Evolutionary conservation across 2,329 filamentous ascomycete species (phyloP).

Genomic region (Fusarium algeriense): DNA sequence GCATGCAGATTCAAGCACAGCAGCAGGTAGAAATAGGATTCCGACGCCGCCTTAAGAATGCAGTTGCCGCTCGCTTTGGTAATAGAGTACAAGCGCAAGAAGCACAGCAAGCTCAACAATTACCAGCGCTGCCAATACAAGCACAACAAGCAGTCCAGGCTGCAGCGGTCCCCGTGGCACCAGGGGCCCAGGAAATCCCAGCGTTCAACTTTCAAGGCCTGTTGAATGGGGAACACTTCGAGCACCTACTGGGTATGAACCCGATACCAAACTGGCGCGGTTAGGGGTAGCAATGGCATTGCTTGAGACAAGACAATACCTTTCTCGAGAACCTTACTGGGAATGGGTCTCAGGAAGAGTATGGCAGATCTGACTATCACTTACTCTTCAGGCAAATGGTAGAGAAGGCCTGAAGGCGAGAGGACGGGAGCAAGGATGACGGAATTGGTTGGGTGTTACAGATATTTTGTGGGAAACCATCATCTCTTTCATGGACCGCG

Average conservation of each 20-base stretch:
- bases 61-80: not conserved
- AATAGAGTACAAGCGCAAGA: not conserved
- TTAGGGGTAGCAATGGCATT: not conserved
- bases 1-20: not conserved
- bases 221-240: not conserved
- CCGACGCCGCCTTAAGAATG: conserved; percentile 1
- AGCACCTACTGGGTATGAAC: not conserved
- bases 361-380: not conserved
- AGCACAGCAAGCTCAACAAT: not conserved
- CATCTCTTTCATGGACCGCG: not conserved
- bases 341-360: not conserved
- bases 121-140: not conserved
- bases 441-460: not conserved
- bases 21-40: not conserved
- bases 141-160: not conserved
- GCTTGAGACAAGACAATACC: not conserved
- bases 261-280: not conserved
- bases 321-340: not conserved
- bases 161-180: not conserved
- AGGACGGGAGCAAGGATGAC: not conserved
- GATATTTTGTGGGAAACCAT: not conserved
- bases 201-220: not conserved
- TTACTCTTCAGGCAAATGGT: not conserved
- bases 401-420: not conserved
- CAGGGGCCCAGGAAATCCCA: not conserved